These are phyloP conservation scores for Crithidia sp. DNA, from an alignment of 208 protist genomes.

Conservation along the genomic window DNA sequence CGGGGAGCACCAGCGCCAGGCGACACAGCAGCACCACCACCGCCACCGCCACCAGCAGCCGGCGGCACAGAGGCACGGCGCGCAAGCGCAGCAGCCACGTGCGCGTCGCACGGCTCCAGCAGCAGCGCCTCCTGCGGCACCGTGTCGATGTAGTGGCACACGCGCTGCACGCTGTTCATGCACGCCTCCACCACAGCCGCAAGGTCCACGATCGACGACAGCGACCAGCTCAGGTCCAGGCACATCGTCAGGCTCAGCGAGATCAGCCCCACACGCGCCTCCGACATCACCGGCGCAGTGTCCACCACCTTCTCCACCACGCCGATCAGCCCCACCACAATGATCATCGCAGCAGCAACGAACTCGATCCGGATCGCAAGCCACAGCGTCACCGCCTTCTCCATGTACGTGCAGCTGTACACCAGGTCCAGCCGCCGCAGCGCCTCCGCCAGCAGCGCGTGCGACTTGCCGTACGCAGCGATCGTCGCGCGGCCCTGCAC, in stretches of 20 bases:
- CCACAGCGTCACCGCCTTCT: constrained; percentile 78
- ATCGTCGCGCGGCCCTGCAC: constrained; percentile 88
- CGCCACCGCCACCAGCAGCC: not conserved
- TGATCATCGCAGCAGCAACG: constrained; percentile 57
- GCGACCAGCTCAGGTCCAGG: constrained; percentile 45
- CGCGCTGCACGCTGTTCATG: constrained; percentile 82
- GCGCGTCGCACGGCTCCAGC: constrained; percentile 17
- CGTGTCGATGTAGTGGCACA: constrained; percentile 63
- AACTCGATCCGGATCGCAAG: constrained; percentile 87
- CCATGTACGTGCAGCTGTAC: constrained; percentile 54
- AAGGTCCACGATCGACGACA: constrained; percentile 43
- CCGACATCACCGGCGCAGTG: constrained; percentile 17
- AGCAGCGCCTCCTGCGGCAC: constrained; percentile 57
- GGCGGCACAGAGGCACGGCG: not conserved
- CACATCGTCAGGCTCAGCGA: constrained; percentile 78
- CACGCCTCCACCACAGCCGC: constrained; percentile 51
- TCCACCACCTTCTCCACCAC: constrained; percentile 39
- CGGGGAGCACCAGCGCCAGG: too few species aligned
- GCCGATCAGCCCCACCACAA: constrained; percentile 52
- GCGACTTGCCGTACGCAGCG: constrained; percentile 57
- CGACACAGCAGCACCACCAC: not conserved
- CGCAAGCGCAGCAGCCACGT: constrained; percentile 7
- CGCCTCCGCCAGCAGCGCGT: constrained; percentile 37
- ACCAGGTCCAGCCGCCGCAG: constrained; percentile 49
- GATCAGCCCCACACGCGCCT: constrained; percentile 52